These are phyloP conservation scores for Aspergillus uvarum DNA, from an alignment of 2,329 filamentous ascomycete genomes.

Conservation along the genomic window DNA sequence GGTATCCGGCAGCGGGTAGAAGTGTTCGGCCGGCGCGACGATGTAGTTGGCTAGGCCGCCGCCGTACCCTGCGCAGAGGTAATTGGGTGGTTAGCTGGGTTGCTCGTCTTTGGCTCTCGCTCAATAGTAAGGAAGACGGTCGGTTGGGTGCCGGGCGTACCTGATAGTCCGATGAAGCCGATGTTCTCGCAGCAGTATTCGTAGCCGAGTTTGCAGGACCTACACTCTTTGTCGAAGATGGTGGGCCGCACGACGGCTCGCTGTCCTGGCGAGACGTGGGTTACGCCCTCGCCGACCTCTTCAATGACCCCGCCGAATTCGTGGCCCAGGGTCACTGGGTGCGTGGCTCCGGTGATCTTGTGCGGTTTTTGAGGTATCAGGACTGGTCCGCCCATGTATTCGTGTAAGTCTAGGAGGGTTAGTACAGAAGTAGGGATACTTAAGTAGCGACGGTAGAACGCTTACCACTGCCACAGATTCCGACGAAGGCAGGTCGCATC, in stretches of 20 bases:
- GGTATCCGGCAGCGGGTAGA: slow-evolving; percentile 26
- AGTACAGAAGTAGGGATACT: background rate
- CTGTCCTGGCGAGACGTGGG: slow-evolving; percentile 42
- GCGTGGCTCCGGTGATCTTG: slow-evolving; percentile 55
- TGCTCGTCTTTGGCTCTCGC: too few relatives aligned
- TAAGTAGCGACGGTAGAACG: background rate
- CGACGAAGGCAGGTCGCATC: slow-evolving; percentile 34
- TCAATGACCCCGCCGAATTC: slow-evolving; percentile 63
- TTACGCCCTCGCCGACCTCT: slow-evolving; percentile 56
- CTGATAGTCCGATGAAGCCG: slow-evolving; percentile 55
- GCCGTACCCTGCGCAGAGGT: slow-evolving; percentile 21
- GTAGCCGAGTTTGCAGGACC: slow-evolving; percentile 55
- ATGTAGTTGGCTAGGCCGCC: slow-evolving; percentile 30
- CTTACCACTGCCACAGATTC: slow-evolving; percentile 36
- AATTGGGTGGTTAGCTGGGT: background rate
- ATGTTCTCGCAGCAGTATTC: slow-evolving; percentile 61
- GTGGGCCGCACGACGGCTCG: slow-evolving; percentile 60
- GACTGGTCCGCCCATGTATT: slow-evolving; percentile 51
- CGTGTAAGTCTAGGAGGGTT: slow-evolving; percentile 48
- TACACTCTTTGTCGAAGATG: slow-evolving; percentile 20
- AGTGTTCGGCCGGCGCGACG: slow-evolving; percentile 26
- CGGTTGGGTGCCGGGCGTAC: slow-evolving; percentile 15
- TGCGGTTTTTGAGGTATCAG: slow-evolving; percentile 56
- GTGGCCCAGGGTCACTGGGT: slow-evolving; percentile 63
- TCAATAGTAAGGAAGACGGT: too few relatives aligned